A percentile compares a stretch with the other conserved stretches of the same genome.
Evolutionary conservation across 2,329 filamentous ascomycete species (phyloP).

Genomic region (Harringtonia lauricola): DNA sequence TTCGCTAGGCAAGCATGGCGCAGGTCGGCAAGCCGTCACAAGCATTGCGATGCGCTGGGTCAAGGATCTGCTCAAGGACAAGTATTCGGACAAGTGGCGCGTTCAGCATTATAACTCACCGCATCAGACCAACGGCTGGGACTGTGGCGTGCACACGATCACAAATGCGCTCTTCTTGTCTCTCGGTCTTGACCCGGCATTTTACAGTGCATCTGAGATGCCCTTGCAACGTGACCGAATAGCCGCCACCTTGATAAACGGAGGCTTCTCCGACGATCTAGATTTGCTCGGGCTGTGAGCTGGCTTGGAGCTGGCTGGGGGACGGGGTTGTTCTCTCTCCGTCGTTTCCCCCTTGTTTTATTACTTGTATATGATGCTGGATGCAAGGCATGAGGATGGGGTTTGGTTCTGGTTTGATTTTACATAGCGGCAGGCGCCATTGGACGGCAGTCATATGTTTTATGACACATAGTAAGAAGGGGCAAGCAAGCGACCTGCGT

Average conservation of each 20-base stretch:
- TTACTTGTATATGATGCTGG: background rate
- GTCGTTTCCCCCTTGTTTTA: background rate
- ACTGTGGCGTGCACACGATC: constrained; percentile 70
- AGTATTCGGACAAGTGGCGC: constrained; percentile 45
- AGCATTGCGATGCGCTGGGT: constrained; percentile 42
- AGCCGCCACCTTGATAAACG: constrained; percentile 54
- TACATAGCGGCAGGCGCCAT: no score
- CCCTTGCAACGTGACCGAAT: constrained; percentile 48
- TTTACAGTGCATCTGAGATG: constrained; percentile 43
- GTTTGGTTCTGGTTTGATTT: no score
- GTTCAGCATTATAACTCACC: constrained; percentile 38
- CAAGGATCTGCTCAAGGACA: constrained; percentile 40
- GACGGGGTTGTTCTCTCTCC: background rate
- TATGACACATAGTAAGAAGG: no score
- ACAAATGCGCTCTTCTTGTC: constrained; percentile 58
- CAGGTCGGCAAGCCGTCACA: constrained; percentile 24
- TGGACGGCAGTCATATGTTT: no score
- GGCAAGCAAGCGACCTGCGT: no score
- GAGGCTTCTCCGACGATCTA: constrained; percentile 54
- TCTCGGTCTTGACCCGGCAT: constrained; percentile 39
- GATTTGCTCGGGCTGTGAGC: constrained; percentile 28
- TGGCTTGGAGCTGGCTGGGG: background rate
- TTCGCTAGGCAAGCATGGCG: constrained; percentile 40
- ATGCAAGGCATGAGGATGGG: no score
- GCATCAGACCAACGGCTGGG: constrained; percentile 53